Conservation (phyloP, 2,329 filamentous ascomycete genomes). For the Hirsutella thompsonii region DNA sequence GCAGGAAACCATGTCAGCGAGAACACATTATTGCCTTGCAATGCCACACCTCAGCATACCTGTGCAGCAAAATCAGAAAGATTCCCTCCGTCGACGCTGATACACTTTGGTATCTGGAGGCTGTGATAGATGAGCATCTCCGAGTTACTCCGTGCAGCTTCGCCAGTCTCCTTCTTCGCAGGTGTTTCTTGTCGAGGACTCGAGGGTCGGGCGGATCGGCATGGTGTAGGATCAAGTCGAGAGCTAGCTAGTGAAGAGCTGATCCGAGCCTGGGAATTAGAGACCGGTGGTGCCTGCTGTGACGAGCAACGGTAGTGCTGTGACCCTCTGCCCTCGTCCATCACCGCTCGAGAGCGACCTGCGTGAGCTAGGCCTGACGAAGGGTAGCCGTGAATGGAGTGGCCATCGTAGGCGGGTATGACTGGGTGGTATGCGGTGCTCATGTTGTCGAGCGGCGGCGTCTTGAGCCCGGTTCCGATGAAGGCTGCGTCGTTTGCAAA, state of each 20-base stretch:
- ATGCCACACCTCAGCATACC: conserved; percentile 31
- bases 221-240: conserved; percentile 11
- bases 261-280: conserved; percentile 7
- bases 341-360: conserved; percentile 15
- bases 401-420: conserved; percentile 32
- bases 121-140: conserved; percentile 41
- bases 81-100: conserved; percentile 63
- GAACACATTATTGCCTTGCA: neutral
- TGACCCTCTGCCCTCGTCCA: conserved; percentile 20
- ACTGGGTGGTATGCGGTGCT: conserved; percentile 36
- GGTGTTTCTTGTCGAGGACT: conserved; percentile 18
- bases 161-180: conserved; percentile 15
- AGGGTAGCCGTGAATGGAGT: conserved; percentile 28
- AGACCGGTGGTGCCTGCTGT: conserved; percentile 10
- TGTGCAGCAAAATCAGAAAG: conserved; percentile 74
- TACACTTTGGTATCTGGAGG: conserved; percentile 61
- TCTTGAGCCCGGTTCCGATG: conserved; percentile 28
- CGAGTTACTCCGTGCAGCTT: conserved; percentile 23
- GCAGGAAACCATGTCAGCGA: neutral
- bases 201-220: conserved; percentile 22
- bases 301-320: conserved; percentile 18
- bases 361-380: conserved; percentile 18
- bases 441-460: conserved; percentile 40
- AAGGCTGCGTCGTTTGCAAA: conserved; percentile 8
- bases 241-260: conserved; percentile 1